A percentile compares a stretch with the other conserved stretches of the same genome.
phyloP scores from a whole-genome alignment of 2,329 filamentous ascomycete genomes.

The Basipetospora chlamydospora region DNA sequence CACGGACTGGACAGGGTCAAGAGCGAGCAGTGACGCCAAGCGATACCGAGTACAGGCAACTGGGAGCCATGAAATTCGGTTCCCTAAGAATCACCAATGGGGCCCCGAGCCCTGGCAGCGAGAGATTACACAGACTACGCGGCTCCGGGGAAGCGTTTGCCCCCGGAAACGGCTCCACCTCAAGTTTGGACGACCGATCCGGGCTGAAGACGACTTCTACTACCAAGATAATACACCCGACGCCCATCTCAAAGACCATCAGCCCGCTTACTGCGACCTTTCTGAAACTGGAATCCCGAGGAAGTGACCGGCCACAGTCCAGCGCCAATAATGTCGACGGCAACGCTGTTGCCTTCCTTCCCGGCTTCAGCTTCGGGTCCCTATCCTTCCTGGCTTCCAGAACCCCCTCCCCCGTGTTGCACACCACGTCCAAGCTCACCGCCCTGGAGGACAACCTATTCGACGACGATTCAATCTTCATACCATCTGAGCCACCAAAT shows the following conservation, averaged over 20 bases:
- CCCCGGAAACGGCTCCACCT: constrained; percentile 1
- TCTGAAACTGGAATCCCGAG: constrained; percentile 5
- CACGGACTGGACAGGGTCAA: constrained; percentile 4
- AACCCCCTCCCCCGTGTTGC: constrained; percentile 18
- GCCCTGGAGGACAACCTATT: constrained; percentile 34
- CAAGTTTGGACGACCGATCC: not conserved
- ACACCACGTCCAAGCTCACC: constrained; percentile 32
- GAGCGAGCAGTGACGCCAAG: constrained; percentile 24
- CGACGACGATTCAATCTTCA: constrained; percentile 18
- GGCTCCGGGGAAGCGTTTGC: not conserved
- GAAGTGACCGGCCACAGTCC: not conserved
- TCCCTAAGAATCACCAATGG: constrained; percentile 49
- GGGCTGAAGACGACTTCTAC: not conserved
- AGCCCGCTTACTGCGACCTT: constrained; percentile 6
- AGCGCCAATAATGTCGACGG: not conserved
- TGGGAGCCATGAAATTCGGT: constrained; percentile 48
- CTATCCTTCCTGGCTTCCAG: constrained; percentile 19
- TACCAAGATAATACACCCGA: constrained; percentile 1
- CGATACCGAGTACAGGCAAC: constrained; percentile 42
- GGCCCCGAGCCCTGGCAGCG: constrained; percentile 31
- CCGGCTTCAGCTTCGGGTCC: constrained; percentile 14
- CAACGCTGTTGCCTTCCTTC: not conserved
- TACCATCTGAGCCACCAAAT: constrained; percentile 12
- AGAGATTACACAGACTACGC: not conserved
- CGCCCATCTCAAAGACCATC: not conserved